A percentile compares a stretch with the other conserved stretches of the same genome.
phyloP scores from a whole-genome alignment of 2,329 filamentous ascomycete species.

The Calonectria pteridis region DNA sequence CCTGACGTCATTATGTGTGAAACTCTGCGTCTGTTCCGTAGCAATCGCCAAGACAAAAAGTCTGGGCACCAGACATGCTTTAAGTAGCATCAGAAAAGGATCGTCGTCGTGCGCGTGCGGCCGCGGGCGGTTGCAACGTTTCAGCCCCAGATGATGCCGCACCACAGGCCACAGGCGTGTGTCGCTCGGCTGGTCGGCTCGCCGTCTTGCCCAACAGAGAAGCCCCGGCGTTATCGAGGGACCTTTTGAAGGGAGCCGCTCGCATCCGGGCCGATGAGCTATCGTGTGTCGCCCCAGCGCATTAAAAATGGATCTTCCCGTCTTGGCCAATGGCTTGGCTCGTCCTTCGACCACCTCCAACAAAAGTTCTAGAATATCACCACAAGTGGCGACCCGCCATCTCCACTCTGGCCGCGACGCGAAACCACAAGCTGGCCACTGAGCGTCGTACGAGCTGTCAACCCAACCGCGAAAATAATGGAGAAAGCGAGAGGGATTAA shows the following conservation, averaged over 20 bases:
- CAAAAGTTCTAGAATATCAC: constrained; percentile 44
- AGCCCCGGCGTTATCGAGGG: constrained; percentile 8
- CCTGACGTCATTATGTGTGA: constrained; percentile 47
- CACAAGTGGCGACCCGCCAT: constrained; percentile 14
- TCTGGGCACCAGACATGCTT: background rate
- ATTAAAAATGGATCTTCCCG: background rate
- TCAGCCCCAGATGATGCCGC: background rate
- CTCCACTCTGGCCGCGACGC: constrained; percentile 36
- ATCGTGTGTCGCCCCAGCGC: constrained; percentile 11
- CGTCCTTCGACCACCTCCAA: constrained; percentile 10
- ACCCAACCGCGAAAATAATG: constrained; percentile 4
- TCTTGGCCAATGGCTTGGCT: constrained; percentile 33
- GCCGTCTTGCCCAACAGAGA: constrained; percentile 14
- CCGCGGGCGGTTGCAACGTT: background rate
- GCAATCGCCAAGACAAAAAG: background rate
- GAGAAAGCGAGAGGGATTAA: constrained; percentile 13
- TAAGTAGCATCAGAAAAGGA: background rate
- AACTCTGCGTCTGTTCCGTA: background rate
- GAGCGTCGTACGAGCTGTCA: constrained; percentile 34
- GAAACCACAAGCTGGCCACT: constrained; percentile 21
- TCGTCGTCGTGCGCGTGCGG: background rate
- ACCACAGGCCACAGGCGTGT: background rate
- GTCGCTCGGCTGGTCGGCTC: constrained; percentile 9
- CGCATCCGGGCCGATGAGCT: constrained; percentile 17
- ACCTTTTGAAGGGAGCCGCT: constrained; percentile 29